Percentiles rank a stretch among this genome's conserved stretches.
These are phyloP conservation scores for Trichoderma sp. DNA, from an alignment of 2,329 filamentous ascomycete species.

Conservation along the genomic window DNA sequence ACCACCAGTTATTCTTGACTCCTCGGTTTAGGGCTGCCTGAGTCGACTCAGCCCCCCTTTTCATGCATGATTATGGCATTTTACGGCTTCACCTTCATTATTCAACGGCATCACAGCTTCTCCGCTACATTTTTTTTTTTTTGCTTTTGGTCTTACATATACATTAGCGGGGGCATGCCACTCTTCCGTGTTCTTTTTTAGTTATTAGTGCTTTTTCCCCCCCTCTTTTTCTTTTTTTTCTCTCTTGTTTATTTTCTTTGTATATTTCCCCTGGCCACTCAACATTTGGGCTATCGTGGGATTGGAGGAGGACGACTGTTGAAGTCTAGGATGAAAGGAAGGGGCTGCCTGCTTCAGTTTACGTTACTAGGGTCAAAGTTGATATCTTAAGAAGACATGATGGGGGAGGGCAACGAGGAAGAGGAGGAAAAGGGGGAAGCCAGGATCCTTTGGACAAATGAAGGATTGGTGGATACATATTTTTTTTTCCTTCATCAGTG, in stretches of 20 bases:
- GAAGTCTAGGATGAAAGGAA: neutral
- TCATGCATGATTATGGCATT: conserved; percentile 13
- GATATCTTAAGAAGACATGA: neutral
- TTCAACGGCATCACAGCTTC: neutral
- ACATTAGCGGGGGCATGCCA: conserved; percentile 11
- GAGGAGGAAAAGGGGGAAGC: neutral
- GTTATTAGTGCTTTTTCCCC: no score
- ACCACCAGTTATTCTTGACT: neutral
- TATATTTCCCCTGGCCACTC: neutral
- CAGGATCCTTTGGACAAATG: neutral
- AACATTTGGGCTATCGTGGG: neutral
- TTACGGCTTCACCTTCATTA: conserved; percentile 17
- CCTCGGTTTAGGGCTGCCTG: conserved; percentile 2
- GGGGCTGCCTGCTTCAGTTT: neutral
- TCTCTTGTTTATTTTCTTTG: neutral
- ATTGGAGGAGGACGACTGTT: neutral
- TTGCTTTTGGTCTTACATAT: neutral
- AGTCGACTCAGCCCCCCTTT: neutral
- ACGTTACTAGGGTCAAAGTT: neutral
- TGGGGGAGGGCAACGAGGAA: neutral
- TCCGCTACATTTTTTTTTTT: conserved; percentile 6
- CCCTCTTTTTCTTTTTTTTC: neutral
- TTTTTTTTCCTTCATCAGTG: conserved; percentile 11
- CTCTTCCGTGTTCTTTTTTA: neutral
- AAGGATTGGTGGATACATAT: conserved; percentile 8